phyloP scores from a whole-genome alignment of 2,329 filamentous ascomycete species.

The Aspergillus ochraceoroseus region DNA sequence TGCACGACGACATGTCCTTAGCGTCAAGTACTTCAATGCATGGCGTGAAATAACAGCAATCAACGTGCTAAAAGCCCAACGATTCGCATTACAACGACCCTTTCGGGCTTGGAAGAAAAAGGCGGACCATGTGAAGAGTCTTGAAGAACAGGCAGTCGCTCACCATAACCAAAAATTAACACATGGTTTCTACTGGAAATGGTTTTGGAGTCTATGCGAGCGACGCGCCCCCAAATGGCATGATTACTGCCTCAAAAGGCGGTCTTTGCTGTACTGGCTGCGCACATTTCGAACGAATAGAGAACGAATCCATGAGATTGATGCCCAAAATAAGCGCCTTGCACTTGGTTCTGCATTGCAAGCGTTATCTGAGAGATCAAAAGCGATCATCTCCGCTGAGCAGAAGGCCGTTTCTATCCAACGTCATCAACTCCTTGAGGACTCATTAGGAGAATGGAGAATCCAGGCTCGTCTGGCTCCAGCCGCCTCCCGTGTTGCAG shows the following conservation, averaged over 20 bases:
- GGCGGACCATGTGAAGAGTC: conserved; percentile 33
- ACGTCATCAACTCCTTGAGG: conserved; percentile 35
- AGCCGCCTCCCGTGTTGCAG: conserved; percentile 40
- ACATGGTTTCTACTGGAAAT: conserved; percentile 38
- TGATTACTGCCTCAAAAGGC: conserved; percentile 39
- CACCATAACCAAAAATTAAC: conserved; percentile 30
- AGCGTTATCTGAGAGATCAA: conserved; percentile 34
- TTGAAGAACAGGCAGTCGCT: conserved; percentile 34
- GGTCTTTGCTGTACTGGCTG: conserved; percentile 41
- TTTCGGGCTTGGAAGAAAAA: conserved; percentile 51
- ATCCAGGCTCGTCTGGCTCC: conserved; percentile 43
- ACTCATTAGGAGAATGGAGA: conserved; percentile 41
- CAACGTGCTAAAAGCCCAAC: conserved; percentile 52
- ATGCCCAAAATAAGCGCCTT: conserved; percentile 27
- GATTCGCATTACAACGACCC: conserved; percentile 52
- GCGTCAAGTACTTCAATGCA: conserved; percentile 62
- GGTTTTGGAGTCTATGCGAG: conserved; percentile 45
- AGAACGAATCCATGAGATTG: conserved; percentile 40
- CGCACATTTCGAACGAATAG: conserved; percentile 37
- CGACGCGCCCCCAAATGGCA: conserved; percentile 43
- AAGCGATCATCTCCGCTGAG: conserved; percentile 26
- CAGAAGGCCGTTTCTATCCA: conserved; percentile 31
- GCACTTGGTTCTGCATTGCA: conserved; percentile 30
- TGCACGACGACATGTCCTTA: conserved; percentile 65
- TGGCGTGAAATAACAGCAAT: conserved; percentile 63